Evolutionary conservation across 2,329 filamentous ascomycete genomes (phyloP).

Genomic region (Ascochyta koolunga): DNA sequence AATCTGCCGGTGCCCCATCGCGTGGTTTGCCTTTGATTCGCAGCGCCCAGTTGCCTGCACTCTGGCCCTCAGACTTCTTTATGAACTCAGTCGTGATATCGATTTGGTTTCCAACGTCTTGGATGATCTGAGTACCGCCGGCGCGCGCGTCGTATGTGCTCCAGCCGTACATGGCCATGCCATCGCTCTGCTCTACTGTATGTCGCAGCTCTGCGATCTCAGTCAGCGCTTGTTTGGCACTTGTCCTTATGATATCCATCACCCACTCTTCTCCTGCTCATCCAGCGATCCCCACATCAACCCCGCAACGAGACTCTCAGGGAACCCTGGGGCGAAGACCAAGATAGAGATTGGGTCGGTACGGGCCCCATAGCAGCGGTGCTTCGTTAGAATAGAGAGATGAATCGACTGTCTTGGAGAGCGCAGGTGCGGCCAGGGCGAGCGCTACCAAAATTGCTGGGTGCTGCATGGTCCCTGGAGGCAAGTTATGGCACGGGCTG

Average conservation of each 20-base stretch:
- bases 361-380: slow-evolving; percentile 92
- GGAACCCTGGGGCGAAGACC: slow-evolving; percentile 81
- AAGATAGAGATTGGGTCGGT: slow-evolving; percentile 91
- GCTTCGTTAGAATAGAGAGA: slow-evolving; percentile 62
- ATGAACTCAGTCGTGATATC: slow-evolving; percentile 91
- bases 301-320: slow-evolving; percentile 77
- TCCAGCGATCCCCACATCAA: slow-evolving; percentile 90
- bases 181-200: slow-evolving; percentile 91
- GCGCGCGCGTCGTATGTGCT: slow-evolving; percentile 88
- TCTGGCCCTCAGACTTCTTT: slow-evolving; percentile 82
- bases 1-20: slow-evolving; percentile 65
- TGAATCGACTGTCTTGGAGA: slow-evolving; percentile 18
- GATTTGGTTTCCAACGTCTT: slow-evolving; percentile 82
- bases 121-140: slow-evolving; percentile 85
- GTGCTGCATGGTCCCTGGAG: slow-evolving; percentile 24
- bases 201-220: slow-evolving; percentile 68
- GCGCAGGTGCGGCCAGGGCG: slow-evolving; percentile 18
- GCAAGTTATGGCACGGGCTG: slow-evolving; percentile 11
- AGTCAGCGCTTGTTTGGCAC: slow-evolving; percentile 11
- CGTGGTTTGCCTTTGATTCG: slow-evolving; percentile 80
- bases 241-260: background rate
- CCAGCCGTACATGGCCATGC: slow-evolving; percentile 95
- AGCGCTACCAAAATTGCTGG: slow-evolving; percentile 25
- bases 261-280: slow-evolving; percentile 74
- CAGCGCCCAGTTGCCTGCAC: slow-evolving; percentile 89